Evolutionary conservation across 2,329 filamentous ascomycete genomes (phyloP), one percentile per base, ranked within the genome.

Genomic region (Aspergillus floridensis): DNA sequence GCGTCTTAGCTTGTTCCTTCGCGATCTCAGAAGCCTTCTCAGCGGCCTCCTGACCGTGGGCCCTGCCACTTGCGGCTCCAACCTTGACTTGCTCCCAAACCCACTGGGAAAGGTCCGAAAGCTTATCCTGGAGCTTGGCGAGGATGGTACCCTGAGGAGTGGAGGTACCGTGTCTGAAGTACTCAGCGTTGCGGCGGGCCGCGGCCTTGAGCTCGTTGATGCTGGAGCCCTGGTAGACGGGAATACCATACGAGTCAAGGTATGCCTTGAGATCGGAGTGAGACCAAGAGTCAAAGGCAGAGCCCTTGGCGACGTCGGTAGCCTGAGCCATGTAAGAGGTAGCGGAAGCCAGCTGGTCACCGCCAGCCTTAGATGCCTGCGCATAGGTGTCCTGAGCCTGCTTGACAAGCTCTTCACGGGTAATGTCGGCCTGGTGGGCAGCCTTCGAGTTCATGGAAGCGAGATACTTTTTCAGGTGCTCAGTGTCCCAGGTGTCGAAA

Each of bases 241-340:
- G 81, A 46, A 93, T 79, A 41, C 91, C 91, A 64, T 92, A 93
- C 62, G 86, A 89, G 71, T 93, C 90, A 6, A 93, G 84, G 70
- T 93, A 93, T 1, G 84, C 79, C 81, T 93, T 93, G 62, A 95
- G 80, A 26, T 93, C 89, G 46, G 81, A 83, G 53, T 82, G 79
- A 24, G 81, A 89, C 90, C 90, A 93, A 0, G 84, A 85, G 55
- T 92, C 86, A 64, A 93, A 93, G 1, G 84, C 80, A 24, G 76
- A 81, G 51, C 86, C 80, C 79, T 91, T 92, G 51, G 82, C 88
- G 10, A 83, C 72, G 58, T 83, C 83, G 4, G 90, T 91, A 29
- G 86, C 86, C 60, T 86, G 79, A 10, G 87, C 78, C 2, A 93
- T 79, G 68, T 90, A 90, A 57, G 84, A 89, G 8, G 89, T 93